A percentile compares a stretch with the other conserved stretches of the same genome.
Evolutionary conservation across 805 yeast species (phyloP).

Genomic region (Allodekkera sacchari): DNA sequence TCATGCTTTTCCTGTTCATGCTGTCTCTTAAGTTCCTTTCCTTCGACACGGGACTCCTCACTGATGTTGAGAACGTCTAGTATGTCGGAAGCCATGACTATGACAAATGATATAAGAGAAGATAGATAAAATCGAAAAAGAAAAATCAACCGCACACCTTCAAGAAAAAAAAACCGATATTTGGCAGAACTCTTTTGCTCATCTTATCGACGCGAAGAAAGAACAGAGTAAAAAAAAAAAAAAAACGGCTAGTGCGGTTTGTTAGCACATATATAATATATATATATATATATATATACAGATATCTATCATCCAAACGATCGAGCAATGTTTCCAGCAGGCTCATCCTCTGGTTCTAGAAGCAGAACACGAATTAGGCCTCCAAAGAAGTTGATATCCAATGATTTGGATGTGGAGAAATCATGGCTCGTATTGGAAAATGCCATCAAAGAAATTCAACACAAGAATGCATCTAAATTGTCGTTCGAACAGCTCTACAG

Average conservation of each 20-base stretch:
- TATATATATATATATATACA: no score
- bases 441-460: constrained; percentile 67
- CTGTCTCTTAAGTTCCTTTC: constrained; percentile 27
- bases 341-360: constrained; percentile 1
- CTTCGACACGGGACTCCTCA: constrained; percentile 29
- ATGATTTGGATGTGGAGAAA: constrained; percentile 47
- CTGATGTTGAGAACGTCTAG: constrained; percentile 71
- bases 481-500: constrained; percentile 81
- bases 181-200: no score
- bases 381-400: constrained; percentile 40
- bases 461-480: constrained; percentile 60
- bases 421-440: constrained; percentile 58
- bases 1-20: constrained; percentile 11
- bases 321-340: no score
- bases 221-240: neutral
- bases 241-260: no score
- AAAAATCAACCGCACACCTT: no score
- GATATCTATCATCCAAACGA: no score
- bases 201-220: no score
- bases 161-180: no score
- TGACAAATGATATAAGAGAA: no score
- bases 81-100: constrained; percentile 45
- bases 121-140: no score
- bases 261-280: no score
- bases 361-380: constrained; percentile 56